These are phyloP conservation scores for Botryotinia globosa DNA, from an alignment of 2,329 filamentous ascomycete genomes.

Conservation along the genomic window DNA sequence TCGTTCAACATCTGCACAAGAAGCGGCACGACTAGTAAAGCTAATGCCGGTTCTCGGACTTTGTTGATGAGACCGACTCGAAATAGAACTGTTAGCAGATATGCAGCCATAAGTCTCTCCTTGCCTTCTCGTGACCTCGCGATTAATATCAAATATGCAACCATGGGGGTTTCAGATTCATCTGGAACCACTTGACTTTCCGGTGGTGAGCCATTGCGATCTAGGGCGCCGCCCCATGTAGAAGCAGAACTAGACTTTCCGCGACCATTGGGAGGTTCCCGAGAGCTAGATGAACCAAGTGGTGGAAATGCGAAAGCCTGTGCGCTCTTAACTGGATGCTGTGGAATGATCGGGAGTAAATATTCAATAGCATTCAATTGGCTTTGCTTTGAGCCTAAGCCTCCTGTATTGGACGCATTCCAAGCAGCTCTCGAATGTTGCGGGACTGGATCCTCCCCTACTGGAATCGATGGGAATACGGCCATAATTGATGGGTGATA, in stretches of 20 bases:
- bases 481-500: slow-evolving; percentile 67
- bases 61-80: slow-evolving; percentile 65
- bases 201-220: slow-evolving; percentile 15
- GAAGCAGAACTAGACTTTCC: slow-evolving; percentile 16
- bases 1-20: slow-evolving; percentile 65
- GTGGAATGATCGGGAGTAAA: slow-evolving; percentile 57
- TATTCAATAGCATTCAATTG: slow-evolving; percentile 60
- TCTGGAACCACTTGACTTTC: slow-evolving; percentile 45
- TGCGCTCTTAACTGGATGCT: slow-evolving; percentile 41
- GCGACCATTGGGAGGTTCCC: slow-evolving; percentile 37
- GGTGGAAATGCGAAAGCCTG: slow-evolving; percentile 53
- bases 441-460: slow-evolving; percentile 49
- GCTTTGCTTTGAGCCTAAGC: slow-evolving; percentile 39
- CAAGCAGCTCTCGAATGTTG: slow-evolving; percentile 51
- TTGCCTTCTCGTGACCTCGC: slow-evolving; percentile 56
- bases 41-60: slow-evolving; percentile 61
- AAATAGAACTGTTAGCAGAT: slow-evolving; percentile 66
- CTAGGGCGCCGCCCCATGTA: slow-evolving; percentile 7
- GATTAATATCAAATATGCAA: slow-evolving; percentile 70
- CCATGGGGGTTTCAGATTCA: slow-evolving; percentile 65
- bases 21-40: slow-evolving; percentile 66
- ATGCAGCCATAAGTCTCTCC: slow-evolving; percentile 65
- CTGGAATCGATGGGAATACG: slow-evolving; percentile 57
- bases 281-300: slow-evolving; percentile 45
- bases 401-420: slow-evolving; percentile 53